phyloP scores from a whole-genome alignment of 768 basidiomycete species.

The Russula olivacea region DNA sequence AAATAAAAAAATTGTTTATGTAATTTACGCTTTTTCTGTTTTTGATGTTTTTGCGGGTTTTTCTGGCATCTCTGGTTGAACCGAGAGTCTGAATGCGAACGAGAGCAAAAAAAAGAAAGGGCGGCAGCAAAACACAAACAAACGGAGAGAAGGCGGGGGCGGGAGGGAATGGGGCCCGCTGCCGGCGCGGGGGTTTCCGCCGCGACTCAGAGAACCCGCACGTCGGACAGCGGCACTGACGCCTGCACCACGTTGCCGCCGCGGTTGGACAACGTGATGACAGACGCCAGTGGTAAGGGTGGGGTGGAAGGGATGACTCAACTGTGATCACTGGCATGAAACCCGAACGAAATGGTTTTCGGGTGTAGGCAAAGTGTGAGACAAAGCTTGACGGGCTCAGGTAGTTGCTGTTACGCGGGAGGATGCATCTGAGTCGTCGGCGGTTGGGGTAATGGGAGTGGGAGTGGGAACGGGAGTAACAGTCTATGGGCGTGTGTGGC shows the following conservation, averaged over 20 bases:
- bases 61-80: neutral
- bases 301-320: neutral
- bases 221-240: conserved; percentile 10
- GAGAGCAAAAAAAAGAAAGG: neutral
- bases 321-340: conserved; percentile 5
- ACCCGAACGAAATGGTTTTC: neutral
- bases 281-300: neutral
- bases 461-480: neutral
- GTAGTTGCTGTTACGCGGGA: neutral
- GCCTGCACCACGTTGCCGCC: conserved; percentile 16
- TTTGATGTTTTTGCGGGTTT: neutral
- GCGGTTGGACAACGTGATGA: conserved; percentile 13
- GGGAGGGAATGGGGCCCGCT: neutral
- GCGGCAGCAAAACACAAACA: neutral
- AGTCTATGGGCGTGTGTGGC: neutral
- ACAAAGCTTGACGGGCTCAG: too few relatives aligned
- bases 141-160: too few relatives aligned
- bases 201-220: conserved; percentile 13
- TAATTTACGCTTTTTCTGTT: neutral
- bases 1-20: neutral
- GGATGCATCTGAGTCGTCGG: neutral
- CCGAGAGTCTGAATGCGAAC: neutral
- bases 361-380: neutral
- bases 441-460: neutral
- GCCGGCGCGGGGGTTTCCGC: conserved; percentile 10